Percentiles rank a stretch among this genome's conserved stretches.
Conservation (phyloP, 2,329 filamentous ascomycete species). For the Calonectria pseudoreteaudii region DNA sequence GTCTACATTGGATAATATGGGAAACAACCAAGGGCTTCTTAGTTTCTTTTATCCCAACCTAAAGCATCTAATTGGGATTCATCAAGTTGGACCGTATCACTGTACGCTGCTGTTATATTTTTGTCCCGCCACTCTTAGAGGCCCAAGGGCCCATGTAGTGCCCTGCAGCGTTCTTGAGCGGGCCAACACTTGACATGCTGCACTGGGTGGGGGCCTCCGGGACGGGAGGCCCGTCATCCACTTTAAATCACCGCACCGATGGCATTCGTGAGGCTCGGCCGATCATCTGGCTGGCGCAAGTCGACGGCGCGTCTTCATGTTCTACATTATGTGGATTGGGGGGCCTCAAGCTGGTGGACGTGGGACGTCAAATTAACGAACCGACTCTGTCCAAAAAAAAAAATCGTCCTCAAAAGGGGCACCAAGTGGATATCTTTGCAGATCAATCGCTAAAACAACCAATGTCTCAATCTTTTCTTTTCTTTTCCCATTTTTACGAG, state of each 20-base stretch:
- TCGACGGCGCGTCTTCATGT: neutral
- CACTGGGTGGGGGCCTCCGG: neutral
- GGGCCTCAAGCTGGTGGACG: slow-evolving; percentile 16
- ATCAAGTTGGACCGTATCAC: neutral
- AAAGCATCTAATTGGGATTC: neutral
- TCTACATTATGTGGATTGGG: slow-evolving; percentile 1
- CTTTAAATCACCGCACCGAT: neutral
- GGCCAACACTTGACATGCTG: neutral
- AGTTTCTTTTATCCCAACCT: neutral
- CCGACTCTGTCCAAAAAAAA: slow-evolving; percentile 19
- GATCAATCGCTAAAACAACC: slow-evolving; percentile 33
- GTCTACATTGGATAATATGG: neutral
- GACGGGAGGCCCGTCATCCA: slow-evolving; percentile 2
- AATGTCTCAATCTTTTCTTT: slow-evolving; percentile 26
- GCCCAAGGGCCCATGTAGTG: neutral
- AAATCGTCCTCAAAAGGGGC: slow-evolving; percentile 11
- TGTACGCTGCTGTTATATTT: neutral
- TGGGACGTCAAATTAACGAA: slow-evolving; percentile 35
- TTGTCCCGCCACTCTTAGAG: neutral
- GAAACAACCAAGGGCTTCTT: neutral
- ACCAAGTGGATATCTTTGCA: slow-evolving; percentile 45
- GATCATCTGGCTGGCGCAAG: neutral
- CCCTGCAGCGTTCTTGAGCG: neutral
- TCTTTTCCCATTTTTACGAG: slow-evolving; percentile 15
- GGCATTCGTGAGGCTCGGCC: neutral